Percentiles rank a stretch among this genome's conserved stretches.
Conservation (phyloP, 1,284 basidiomycete genomes). For the Ceratobasidium theobromae region DNA sequence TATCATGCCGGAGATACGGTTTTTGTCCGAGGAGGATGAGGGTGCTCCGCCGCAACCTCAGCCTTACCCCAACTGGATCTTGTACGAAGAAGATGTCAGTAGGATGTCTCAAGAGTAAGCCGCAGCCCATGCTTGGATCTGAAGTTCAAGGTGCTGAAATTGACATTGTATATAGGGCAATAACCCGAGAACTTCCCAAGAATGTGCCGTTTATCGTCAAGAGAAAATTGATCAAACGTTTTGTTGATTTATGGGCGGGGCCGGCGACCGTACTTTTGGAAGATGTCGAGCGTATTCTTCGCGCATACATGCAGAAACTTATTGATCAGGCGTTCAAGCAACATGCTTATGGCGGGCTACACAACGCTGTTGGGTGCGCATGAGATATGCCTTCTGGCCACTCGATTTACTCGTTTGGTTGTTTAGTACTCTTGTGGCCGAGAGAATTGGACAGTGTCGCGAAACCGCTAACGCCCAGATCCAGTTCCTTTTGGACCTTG, state of each 20-base stretch:
- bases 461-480: constrained; percentile 21
- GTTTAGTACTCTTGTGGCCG: constrained; percentile 9
- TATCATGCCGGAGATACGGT: background rate
- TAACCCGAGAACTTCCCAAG: constrained; percentile 44
- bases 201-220: constrained; percentile 45
- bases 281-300: constrained; percentile 47
- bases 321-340: constrained; percentile 53
- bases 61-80: background rate
- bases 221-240: constrained; percentile 38
- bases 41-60: background rate
- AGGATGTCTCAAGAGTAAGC: constrained; percentile 43
- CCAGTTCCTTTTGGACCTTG: constrained; percentile 1
- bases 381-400: constrained; percentile 7
- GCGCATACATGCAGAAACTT: constrained; percentile 47
- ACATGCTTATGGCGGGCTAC: constrained; percentile 56
- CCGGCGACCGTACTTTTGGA: constrained; percentile 56
- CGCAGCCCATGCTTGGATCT: background rate
- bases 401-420: background rate
- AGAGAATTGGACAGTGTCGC: constrained; percentile 6
- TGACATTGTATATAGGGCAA: constrained; percentile 38
- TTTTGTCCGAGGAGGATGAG: constrained; percentile 15
- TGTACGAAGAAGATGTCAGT: constrained; percentile 44
- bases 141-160: background rate
- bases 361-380: constrained; percentile 56
- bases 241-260: constrained; percentile 44